Conservation (phyloP, 768 basidiomycete genomes). For the Gloeopeniophorella convolvens region DNA sequence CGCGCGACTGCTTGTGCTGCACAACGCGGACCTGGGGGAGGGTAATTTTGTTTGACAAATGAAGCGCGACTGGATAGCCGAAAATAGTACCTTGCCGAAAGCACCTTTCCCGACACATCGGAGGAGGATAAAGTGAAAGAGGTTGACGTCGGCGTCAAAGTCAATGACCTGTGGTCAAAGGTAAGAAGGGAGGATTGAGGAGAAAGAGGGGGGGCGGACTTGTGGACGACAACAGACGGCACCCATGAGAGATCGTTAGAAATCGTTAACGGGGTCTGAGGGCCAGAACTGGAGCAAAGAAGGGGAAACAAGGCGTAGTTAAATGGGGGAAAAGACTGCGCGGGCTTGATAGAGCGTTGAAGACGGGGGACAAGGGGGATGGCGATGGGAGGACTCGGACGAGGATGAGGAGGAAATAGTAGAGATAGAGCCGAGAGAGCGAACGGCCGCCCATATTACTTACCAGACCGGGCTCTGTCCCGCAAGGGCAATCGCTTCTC, state of each 20-base stretch:
- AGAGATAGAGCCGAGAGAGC: neutral
- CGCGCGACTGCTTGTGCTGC: conserved; percentile 97
- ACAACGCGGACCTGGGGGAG: conserved; percentile 86
- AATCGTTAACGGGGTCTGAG: conserved; percentile 3
- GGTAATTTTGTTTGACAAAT: neutral
- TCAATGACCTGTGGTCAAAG: conserved; percentile 65
- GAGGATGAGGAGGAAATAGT: conserved; percentile 5
- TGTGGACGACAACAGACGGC: conserved; percentile 80
- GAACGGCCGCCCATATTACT: no score
- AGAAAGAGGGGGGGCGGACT: conserved; percentile 34
- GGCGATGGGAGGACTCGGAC: conserved; percentile 8
- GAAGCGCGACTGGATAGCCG: conserved; percentile 18
- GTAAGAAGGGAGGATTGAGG: neutral
- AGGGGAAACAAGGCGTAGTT: conserved; percentile 14
- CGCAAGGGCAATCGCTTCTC: no score
- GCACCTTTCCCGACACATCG: conserved; percentile 98
- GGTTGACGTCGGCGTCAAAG: conserved; percentile 91
- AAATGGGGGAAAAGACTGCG: conserved; percentile 13
- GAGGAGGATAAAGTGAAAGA: conserved; percentile 93
- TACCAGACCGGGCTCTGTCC: no score
- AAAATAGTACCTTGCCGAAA: conserved; percentile 78
- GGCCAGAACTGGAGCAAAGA: conserved; percentile 1
- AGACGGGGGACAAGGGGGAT: conserved; percentile 10
- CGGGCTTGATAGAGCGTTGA: conserved; percentile 10
- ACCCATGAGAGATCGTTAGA: conserved; percentile 49